Evolutionary conservation across 805 yeast genomes (phyloP).

Genomic region (Saturnispora quitensis): DNA sequence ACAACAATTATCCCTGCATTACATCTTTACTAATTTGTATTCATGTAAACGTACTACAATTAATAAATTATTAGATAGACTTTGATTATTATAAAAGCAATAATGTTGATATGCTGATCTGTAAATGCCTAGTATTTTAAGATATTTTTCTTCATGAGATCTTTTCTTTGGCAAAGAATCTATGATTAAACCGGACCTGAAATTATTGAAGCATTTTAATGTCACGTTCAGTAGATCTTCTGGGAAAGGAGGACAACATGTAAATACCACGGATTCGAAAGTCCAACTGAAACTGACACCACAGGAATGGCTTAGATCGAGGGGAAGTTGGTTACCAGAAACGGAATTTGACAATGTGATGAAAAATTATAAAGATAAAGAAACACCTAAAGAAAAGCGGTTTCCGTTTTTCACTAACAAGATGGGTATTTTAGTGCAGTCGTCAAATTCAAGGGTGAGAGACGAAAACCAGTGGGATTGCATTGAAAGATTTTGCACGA

Average conservation of each 20-base stretch:
- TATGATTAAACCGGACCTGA: background rate
- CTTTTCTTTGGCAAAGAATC: background rate
- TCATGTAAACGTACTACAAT: background rate
- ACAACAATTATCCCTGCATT: background rate
- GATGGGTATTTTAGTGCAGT: conserved; percentile 21
- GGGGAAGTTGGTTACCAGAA: conserved; percentile 35
- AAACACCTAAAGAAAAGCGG: conserved; percentile 12
- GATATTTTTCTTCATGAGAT: too few species aligned
- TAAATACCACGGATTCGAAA: conserved; percentile 48
- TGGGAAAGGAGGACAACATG: conserved; percentile 56
- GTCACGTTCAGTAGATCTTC: conserved; percentile 41
- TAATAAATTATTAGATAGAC: background rate
- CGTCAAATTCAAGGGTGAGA: conserved; percentile 31
- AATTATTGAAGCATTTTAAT: conserved; percentile 20
- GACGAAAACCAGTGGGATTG: conserved; percentile 39
- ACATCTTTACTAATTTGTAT: background rate
- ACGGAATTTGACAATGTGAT: conserved; percentile 28
- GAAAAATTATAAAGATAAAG: conserved; percentile 14
- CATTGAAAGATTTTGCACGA: conserved; percentile 34
- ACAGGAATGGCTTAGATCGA: conserved; percentile 32
- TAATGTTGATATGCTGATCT: background rate
- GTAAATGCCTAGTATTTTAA: background rate
- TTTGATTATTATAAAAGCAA: background rate
- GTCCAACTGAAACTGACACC: conserved; percentile 27
- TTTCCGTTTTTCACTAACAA: conserved; percentile 22